Evolutionary conservation across 441 rosid species (phyloP).

Genomic region (Gossypium armourianum): DNA sequence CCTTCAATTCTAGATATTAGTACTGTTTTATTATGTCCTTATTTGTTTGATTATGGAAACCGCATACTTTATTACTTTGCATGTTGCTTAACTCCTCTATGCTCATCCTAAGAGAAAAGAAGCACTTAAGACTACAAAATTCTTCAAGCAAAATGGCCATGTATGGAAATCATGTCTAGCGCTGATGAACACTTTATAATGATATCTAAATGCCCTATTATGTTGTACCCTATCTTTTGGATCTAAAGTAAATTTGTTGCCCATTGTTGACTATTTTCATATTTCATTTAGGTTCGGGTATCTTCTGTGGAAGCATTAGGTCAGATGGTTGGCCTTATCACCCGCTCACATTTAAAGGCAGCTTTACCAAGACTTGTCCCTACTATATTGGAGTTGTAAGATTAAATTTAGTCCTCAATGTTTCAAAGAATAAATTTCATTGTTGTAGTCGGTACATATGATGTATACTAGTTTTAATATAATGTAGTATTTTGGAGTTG

Average conservation of each 20-base stretch:
- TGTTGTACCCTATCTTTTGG: not conserved
- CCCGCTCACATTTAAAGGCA: constrained; percentile 72
- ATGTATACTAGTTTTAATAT: not conserved
- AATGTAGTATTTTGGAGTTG: not conserved
- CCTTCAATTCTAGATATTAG: not conserved
- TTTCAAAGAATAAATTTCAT: not conserved
- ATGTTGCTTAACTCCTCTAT: not conserved
- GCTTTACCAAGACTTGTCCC: constrained; percentile 91
- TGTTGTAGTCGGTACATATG: not conserved
- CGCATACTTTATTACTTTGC: not conserved
- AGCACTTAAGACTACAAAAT: not conserved
- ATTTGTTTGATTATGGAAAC: constrained; percentile 2
- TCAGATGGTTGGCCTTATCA: constrained; percentile 89
- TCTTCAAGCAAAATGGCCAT: not conserved
- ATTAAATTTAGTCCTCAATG: constrained; percentile 16
- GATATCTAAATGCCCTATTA: constrained; percentile 1
- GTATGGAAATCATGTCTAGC: not conserved
- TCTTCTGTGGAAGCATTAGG: constrained; percentile 93
- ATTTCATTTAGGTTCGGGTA: constrained; percentile 55
- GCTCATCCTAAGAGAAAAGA: not conserved
- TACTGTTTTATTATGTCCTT: not conserved
- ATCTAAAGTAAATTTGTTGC: not conserved
- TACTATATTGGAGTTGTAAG: constrained; percentile 80
- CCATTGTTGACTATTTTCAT: constrained; percentile 17
- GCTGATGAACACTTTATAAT: not conserved